phyloP scores from a whole-genome alignment of 169 alveolate species.

The Cryptosporidium ryanae region DNA sequence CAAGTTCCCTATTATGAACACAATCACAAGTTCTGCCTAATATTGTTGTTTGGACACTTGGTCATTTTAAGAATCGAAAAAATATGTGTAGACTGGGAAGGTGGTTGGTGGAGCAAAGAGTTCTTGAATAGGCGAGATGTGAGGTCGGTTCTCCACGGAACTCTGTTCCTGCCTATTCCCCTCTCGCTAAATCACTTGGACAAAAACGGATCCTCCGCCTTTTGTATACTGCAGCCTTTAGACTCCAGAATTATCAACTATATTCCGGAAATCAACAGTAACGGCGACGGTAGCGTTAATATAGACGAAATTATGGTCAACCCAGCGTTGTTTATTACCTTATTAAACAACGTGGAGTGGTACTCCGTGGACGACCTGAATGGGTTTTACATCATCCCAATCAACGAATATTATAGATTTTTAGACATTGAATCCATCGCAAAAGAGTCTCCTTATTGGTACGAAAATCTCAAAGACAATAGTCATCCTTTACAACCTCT shows the following conservation, averaged over 20 bases:
- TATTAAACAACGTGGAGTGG: conserved; percentile 63
- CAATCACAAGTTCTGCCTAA: conserved; percentile 74
- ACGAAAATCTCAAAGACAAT: conserved; percentile 48
- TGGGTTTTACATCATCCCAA: conserved; percentile 71
- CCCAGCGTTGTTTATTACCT: conserved; percentile 63
- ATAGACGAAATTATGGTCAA: conserved; percentile 68
- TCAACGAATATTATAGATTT: conserved; percentile 60
- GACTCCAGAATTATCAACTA: conserved; percentile 63
- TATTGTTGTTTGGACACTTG: conserved; percentile 84
- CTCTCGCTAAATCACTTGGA: conserved; percentile 55
- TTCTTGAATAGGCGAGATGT: conserved; percentile 88
- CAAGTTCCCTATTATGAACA: conserved; percentile 52
- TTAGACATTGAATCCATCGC: conserved; percentile 69
- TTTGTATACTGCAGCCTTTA: conserved; percentile 65
- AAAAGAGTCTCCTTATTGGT: conserved; percentile 72
- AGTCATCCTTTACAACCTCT: conserved; percentile 42
- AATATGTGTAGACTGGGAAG: conserved; percentile 86
- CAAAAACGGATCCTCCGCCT: conserved; percentile 17
- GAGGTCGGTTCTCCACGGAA: conserved; percentile 78
- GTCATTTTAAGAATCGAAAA: conserved; percentile 84
- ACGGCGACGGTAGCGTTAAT: not conserved
- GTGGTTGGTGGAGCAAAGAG: conserved; percentile 88
- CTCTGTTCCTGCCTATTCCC: conserved; percentile 54
- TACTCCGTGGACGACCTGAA: conserved; percentile 62
- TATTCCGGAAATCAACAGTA: conserved; percentile 5